Evolutionary conservation across 1,284 basidiomycete genomes (phyloP).

Genomic region (Rhodotorula sp.): DNA sequence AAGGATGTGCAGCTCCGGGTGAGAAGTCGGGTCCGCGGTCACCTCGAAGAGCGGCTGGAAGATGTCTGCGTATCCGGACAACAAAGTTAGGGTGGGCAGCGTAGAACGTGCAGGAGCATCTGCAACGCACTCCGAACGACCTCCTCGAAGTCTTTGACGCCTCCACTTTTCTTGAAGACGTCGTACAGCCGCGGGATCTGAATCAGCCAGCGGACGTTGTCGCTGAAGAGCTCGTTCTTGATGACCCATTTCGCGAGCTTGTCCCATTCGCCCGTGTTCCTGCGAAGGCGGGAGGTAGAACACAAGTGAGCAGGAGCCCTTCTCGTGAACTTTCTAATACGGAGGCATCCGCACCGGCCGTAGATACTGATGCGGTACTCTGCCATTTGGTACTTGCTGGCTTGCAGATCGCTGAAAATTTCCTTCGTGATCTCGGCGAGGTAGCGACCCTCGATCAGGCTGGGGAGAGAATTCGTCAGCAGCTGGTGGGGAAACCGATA

Average conservation of each 20-base stretch:
- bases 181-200: constrained; percentile 95
- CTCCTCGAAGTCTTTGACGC: constrained; percentile 84
- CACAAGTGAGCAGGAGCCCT: background rate
- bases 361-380: constrained; percentile 98
- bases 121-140: constrained; percentile 73
- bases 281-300: constrained; percentile 16
- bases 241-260: constrained; percentile 97
- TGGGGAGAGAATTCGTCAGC: background rate
- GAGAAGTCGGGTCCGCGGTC: constrained; percentile 81
- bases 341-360: constrained; percentile 56
- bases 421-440: constrained; percentile 94
- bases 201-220: constrained; percentile 97
- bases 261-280: constrained; percentile 80
- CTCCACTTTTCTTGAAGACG: constrained; percentile 87
- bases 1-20: constrained; percentile 94
- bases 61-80: constrained; percentile 62
- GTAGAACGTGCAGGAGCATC: background rate
- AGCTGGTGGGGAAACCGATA: constrained; percentile 31
- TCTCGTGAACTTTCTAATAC: background rate
- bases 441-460: constrained; percentile 80
- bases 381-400: constrained; percentile 89
- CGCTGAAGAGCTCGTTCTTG: constrained; percentile 86
- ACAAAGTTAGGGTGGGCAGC: constrained; percentile 13
- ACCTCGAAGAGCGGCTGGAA: constrained; percentile 95
- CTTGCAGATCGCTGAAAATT: constrained; percentile 92